phyloP scores from a whole-genome alignment of 345 rosid species.

The Eucalyptus pauciflora region DNA sequence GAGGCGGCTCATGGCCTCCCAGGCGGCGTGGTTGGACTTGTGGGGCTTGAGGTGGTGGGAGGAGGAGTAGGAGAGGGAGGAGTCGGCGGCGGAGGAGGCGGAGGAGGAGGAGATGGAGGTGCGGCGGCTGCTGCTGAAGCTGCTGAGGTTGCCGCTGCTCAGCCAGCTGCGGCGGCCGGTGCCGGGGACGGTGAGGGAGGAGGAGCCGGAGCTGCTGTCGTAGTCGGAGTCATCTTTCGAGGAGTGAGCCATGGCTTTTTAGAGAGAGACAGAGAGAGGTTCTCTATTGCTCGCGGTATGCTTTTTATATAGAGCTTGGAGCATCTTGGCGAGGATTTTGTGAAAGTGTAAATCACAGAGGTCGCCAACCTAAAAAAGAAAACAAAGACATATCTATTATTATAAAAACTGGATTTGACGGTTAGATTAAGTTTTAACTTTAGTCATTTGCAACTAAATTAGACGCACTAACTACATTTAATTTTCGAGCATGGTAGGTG shows the following conservation, averaged over 20 bases:
- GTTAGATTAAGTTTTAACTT: neutral
- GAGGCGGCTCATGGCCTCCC: constrained; percentile 76
- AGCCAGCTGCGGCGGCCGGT: constrained; percentile 83
- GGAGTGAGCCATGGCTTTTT: neutral
- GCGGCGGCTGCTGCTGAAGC: constrained; percentile 69
- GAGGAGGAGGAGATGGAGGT: constrained; percentile 56
- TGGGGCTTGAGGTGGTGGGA: constrained; percentile 57
- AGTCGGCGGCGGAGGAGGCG: constrained; percentile 12
- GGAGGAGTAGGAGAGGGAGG: constrained; percentile 7
- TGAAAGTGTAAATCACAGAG: neutral
- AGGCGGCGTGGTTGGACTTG: constrained; percentile 81
- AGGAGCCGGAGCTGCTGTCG: constrained; percentile 2
- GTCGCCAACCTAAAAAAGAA: neutral
- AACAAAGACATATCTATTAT: neutral
- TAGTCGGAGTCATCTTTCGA: neutral
- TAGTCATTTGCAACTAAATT: neutral
- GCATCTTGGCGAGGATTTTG: neutral
- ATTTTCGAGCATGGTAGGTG: neutral
- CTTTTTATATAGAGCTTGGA: neutral
- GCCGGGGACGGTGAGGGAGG: constrained; percentile 40
- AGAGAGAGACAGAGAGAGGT: neutral
- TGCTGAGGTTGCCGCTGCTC: constrained; percentile 69
- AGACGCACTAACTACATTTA: neutral
- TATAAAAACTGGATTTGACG: neutral
- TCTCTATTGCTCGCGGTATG: neutral